Evolutionary conservation across 805 yeast genomes (phyloP).

Genomic region (Lachancea meyersii): DNA sequence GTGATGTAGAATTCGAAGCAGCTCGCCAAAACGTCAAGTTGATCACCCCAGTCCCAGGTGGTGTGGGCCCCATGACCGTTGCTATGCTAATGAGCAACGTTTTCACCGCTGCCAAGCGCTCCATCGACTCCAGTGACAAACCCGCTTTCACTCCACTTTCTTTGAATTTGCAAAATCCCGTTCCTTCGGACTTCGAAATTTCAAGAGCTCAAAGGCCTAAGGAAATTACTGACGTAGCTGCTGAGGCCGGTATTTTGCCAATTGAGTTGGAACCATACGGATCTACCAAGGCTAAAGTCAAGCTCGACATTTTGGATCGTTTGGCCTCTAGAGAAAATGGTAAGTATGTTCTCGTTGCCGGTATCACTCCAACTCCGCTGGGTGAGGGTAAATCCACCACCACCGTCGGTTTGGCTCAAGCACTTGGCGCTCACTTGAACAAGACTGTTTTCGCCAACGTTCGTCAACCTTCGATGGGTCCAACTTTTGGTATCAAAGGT

Average conservation of each 20-base stretch:
- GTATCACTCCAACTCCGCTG: conserved; percentile 80
- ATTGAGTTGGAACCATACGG: conserved; percentile 72
- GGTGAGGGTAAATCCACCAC: conserved; percentile 87
- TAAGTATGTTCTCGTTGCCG: conserved; percentile 69
- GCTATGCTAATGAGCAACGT: conserved; percentile 76
- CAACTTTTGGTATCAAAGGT: conserved; percentile 82
- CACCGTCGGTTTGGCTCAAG: conserved; percentile 76
- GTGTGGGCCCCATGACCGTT: conserved; percentile 90
- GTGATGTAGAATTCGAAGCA: conserved; percentile 65
- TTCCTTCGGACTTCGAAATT: conserved; percentile 75
- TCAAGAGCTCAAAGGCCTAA: conserved; percentile 73
- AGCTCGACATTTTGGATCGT: conserved; percentile 56
- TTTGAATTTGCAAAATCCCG: conserved; percentile 53
- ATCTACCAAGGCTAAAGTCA: conserved; percentile 69
- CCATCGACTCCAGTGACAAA: conserved; percentile 22
- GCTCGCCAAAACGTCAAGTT: conserved; percentile 38
- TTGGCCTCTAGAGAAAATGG: conserved; percentile 56
- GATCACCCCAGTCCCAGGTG: conserved; percentile 88
- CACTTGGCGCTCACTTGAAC: conserved; percentile 68
- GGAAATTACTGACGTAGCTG: conserved; percentile 59
- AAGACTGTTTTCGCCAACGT: conserved; percentile 72
- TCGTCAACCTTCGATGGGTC: conserved; percentile 86
- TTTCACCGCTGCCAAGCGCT: conserved; percentile 56
- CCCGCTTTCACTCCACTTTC: conserved; percentile 45
- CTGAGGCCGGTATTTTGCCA: conserved; percentile 60